Conservation (phyloP, 768 basidiomycete species). For the Suillus fuscotomentosus region DNA sequence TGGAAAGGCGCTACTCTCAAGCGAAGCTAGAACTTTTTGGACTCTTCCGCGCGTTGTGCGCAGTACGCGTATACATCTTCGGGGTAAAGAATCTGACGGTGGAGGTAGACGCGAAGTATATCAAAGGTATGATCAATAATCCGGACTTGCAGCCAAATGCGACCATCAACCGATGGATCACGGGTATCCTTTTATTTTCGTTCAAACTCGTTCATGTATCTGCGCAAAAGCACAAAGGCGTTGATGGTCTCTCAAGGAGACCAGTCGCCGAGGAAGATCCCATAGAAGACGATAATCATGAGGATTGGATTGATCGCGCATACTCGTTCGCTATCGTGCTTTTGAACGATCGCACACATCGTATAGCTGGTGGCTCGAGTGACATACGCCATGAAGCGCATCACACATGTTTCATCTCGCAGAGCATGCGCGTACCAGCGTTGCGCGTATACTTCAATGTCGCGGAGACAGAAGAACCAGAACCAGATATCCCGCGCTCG, state of each 20-base stretch:
- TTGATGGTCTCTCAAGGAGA: neutral
- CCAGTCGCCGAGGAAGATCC: neutral
- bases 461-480: too few species aligned
- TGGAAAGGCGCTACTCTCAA: slow-evolving; percentile 14
- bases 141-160: slow-evolving; percentile 30
- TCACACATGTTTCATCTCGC: too few species aligned
- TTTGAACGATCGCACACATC: neutral
- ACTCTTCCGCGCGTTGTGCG: slow-evolving; percentile 20
- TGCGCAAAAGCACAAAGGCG: neutral
- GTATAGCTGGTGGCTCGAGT: too few species aligned
- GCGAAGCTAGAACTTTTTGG: slow-evolving; percentile 26
- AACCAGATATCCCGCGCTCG: too few species aligned
- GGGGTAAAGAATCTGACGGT: slow-evolving; percentile 25
- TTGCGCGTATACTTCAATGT: too few species aligned
- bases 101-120: slow-evolving; percentile 27
- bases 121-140: slow-evolving; percentile 36
- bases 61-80: slow-evolving; percentile 20
- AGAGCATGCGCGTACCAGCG: too few species aligned
- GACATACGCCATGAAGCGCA: too few species aligned
- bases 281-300: neutral
- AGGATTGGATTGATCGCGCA: neutral
- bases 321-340: neutral
- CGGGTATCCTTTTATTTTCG: slow-evolving; percentile 22
- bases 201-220: slow-evolving; percentile 31
- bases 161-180: slow-evolving; percentile 28